Evolutionary conservation across 1,284 basidiomycete species (phyloP).

Genomic region (Leucoagaricus sp.): DNA sequence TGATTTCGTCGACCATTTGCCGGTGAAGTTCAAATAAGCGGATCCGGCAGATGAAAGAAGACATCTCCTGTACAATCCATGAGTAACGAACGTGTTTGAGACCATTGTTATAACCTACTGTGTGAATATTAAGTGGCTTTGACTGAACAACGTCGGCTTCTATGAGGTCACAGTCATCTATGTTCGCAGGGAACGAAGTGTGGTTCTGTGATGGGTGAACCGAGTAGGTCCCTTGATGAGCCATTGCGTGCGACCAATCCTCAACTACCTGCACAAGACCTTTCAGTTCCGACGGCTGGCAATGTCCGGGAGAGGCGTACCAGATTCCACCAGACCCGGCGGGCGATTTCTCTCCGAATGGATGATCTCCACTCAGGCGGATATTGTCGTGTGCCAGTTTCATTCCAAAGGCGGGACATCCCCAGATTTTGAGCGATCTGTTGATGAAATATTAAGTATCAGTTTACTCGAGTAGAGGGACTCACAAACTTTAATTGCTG

Average conservation of each 20-base stretch:
- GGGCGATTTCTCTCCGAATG: slow-evolving; percentile 11
- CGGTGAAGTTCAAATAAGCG: slow-evolving; percentile 10
- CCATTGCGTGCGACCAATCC: slow-evolving; percentile 15
- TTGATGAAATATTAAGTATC: not conserved
- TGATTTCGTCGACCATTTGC: slow-evolving; percentile 11
- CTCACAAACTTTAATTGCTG: slow-evolving; percentile 12
- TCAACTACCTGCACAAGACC: slow-evolving; percentile 2
- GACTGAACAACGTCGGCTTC: slow-evolving; percentile 14
- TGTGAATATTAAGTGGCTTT: slow-evolving; percentile 14
- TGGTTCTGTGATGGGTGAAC: slow-evolving; percentile 16
- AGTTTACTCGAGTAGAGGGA: not conserved
- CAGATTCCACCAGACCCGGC: slow-evolving; percentile 15
- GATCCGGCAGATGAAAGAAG: slow-evolving; percentile 10
- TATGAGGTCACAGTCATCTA: slow-evolving; percentile 12
- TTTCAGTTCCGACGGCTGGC: not conserved
- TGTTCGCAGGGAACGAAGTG: slow-evolving; percentile 14
- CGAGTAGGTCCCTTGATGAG: slow-evolving; percentile 14
- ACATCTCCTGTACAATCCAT: slow-evolving; percentile 10
- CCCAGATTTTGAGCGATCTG: slow-evolving; percentile 15
- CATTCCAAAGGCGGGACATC: slow-evolving; percentile 14
- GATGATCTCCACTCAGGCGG: slow-evolving; percentile 14
- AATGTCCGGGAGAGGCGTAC: not conserved
- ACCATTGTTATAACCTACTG: not conserved
- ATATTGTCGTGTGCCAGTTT: slow-evolving; percentile 13
- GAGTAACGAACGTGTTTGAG: not conserved